A percentile compares a stretch with the other conserved stretches of the same genome.
phyloP scores from a whole-genome alignment of 345 rosid genomes.

The Bruguiera parviflora region DNA sequence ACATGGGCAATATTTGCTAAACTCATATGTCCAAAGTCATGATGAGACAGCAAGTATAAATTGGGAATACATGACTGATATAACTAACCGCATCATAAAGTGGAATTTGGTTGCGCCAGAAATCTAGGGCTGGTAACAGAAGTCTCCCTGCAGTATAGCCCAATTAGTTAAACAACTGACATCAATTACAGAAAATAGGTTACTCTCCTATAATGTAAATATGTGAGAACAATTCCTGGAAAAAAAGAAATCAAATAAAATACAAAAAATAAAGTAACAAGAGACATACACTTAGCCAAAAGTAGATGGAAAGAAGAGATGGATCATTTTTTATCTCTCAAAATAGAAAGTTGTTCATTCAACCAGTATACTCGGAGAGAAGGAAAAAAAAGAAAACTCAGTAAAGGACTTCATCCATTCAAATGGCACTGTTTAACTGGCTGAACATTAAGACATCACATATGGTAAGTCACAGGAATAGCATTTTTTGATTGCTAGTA shows the following conservation, averaged over 20 bases:
- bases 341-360: neutral
- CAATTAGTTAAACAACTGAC: slow-evolving; percentile 19
- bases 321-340: neutral
- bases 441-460: neutral
- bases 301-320: neutral
- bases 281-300: neutral
- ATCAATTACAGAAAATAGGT: neutral
- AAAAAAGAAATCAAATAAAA: neutral
- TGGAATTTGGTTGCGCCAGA: slow-evolving; percentile 80
- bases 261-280: neutral
- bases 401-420: neutral
- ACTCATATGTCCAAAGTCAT: neutral
- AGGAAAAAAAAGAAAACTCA: neutral
- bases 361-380: neutral
- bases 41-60: neutral
- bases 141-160: slow-evolving; percentile 58
- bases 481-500: no score
- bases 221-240: no score
- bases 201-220: no score
- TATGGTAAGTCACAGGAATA: no score
- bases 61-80: neutral
- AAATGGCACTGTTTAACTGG: neutral
- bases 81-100: slow-evolving; percentile 61
- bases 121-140: slow-evolving; percentile 64
- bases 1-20: neutral